Evolutionary conservation across 495 filamentous ascomycete species (phyloP).

Genomic region (Aspergillus campestris): DNA sequence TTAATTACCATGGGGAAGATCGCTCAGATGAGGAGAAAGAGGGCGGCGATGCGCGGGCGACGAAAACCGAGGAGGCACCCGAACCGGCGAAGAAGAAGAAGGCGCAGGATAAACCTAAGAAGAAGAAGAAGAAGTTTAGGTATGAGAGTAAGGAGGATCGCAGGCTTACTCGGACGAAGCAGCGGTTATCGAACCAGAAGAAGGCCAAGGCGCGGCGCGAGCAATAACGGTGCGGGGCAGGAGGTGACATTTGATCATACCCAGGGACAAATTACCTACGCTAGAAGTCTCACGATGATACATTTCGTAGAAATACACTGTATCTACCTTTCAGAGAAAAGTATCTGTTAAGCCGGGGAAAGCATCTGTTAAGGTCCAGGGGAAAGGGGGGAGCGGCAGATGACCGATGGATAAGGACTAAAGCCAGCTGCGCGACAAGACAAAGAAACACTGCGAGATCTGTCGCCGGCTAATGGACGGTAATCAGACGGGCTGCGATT

Average conservation of each 20-base stretch:
- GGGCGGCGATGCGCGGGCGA: not conserved
- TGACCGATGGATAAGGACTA: constrained; percentile 7
- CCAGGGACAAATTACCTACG: too few relatives aligned
- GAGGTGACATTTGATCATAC: too few relatives aligned
- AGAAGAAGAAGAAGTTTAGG: constrained; percentile 81
- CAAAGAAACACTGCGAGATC: constrained; percentile 13
- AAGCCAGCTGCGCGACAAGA: constrained; percentile 9
- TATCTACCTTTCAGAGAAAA: constrained; percentile 10
- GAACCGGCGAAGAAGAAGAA: constrained; percentile 40
- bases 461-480: constrained; percentile 17
- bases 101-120: constrained; percentile 50
- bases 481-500: constrained; percentile 18
- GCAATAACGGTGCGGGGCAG: constrained; percentile 8
- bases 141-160: constrained; percentile 84
- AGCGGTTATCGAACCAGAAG: constrained; percentile 50
- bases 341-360: not conserved
- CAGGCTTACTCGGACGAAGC: constrained; percentile 55
- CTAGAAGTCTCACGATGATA: not conserved
- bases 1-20: constrained; percentile 40
- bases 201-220: constrained; percentile 39
- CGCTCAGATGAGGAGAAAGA: constrained; percentile 36
- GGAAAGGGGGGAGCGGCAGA: constrained; percentile 4
- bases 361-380: constrained; percentile 1
- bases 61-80: constrained; percentile 21
- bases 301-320: constrained; percentile 8